Conservation (phyloP, 2,329 filamentous ascomycete genomes). For the Mycocentrospora acerina region DNA sequence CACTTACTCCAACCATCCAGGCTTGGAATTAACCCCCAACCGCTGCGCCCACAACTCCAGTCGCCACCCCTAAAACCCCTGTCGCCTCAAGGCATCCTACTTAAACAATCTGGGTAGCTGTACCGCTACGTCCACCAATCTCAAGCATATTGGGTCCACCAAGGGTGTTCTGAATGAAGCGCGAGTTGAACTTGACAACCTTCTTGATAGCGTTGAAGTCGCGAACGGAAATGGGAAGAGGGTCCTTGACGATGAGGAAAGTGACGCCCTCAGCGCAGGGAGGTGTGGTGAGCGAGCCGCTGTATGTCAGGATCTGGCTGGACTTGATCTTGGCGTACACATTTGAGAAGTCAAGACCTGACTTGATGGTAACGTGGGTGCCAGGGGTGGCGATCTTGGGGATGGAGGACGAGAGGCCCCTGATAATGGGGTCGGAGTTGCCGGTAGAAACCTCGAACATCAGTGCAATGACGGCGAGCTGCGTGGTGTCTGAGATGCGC, state of each 20-base stretch:
- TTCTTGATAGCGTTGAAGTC: slow-evolving; percentile 56
- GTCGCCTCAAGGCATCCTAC: too few relatives aligned
- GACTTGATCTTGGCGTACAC: slow-evolving; percentile 43
- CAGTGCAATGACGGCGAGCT: slow-evolving; percentile 45
- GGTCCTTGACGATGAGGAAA: slow-evolving; percentile 55
- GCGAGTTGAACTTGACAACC: slow-evolving; percentile 57
- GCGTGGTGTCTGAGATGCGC: slow-evolving; percentile 39
- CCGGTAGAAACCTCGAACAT: slow-evolving; percentile 46
- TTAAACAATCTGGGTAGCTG: slow-evolving; percentile 1
- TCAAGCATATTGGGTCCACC: slow-evolving; percentile 49
- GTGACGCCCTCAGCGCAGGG: slow-evolving; percentile 60
- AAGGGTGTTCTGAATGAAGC: slow-evolving; percentile 56
- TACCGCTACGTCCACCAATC: slow-evolving; percentile 16
- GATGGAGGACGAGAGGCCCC: slow-evolving; percentile 36
- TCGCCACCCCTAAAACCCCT: neutral
- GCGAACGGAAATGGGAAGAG: slow-evolving; percentile 50
- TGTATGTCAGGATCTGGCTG: slow-evolving; percentile 53
- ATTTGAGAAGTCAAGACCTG: slow-evolving; percentile 48
- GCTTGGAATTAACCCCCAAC: too few relatives aligned
- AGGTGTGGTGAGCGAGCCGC: slow-evolving; percentile 63
- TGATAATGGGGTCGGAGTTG: slow-evolving; percentile 33
- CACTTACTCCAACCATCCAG: too few relatives aligned
- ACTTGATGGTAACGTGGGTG: slow-evolving; percentile 28
- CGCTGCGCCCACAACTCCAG: neutral
- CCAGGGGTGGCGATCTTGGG: slow-evolving; percentile 46